These are phyloP conservation scores for Mortierella antarctica DNA, from an alignment of 192 early-diverging fungal species.

Conservation along the genomic window DNA sequence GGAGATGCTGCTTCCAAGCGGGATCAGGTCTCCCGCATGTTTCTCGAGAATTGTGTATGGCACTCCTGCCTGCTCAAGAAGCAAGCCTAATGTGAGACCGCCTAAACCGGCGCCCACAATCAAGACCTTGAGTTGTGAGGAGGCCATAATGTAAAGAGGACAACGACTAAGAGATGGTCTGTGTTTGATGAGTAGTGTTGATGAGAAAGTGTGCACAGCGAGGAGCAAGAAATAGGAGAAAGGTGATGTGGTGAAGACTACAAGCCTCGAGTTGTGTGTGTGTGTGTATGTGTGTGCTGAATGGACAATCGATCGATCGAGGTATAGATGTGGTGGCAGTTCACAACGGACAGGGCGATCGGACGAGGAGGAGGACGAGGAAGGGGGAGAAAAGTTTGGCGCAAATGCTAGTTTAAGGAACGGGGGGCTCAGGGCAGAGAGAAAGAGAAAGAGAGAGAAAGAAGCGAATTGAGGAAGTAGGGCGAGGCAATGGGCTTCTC, in stretches of 20 bases:
- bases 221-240: background rate
- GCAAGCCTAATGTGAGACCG: constrained; percentile 27
- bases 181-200: background rate
- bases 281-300: background rate
- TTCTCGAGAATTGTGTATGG: constrained; percentile 36
- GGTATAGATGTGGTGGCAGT: background rate
- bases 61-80: constrained; percentile 39
- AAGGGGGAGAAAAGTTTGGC: too few relatives aligned
- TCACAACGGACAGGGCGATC: too few relatives aligned
- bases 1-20: constrained; percentile 40
- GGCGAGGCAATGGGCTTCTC: too few relatives aligned
- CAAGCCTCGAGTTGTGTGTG: background rate
- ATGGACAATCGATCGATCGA: constrained; percentile 3
- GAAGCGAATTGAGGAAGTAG: background rate
- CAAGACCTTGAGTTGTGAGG: constrained; percentile 30
- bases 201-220: background rate
- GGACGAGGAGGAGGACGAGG: too few relatives aligned
- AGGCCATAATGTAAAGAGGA: background rate
- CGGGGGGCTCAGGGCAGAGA: background rate
- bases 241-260: background rate
- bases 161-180: background rate
- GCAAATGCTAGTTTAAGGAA: too few relatives aligned
- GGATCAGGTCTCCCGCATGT: constrained; percentile 24
- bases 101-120: constrained; percentile 40
- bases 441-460: background rate